phyloP scores from a whole-genome alignment of 192 early-diverging fungal species.

The Podila epigama region DNA sequence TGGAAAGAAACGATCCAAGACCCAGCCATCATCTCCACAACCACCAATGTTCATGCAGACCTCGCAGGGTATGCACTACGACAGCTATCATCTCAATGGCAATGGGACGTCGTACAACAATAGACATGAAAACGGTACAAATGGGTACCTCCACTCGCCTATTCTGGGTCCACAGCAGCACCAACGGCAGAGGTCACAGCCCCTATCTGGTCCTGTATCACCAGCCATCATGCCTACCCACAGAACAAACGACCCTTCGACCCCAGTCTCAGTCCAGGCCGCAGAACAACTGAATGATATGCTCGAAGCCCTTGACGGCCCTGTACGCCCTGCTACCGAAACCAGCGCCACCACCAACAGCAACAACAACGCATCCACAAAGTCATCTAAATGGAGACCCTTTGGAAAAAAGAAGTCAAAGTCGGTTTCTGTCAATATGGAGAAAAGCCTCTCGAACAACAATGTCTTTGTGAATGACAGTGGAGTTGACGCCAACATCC shows the following conservation, averaged over 20 bases:
- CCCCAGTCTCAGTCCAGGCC: background rate
- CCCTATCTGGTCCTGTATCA: too few relatives aligned
- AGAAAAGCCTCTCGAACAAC: background rate
- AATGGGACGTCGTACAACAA: background rate
- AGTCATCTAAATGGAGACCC: slow-evolving; percentile 35
- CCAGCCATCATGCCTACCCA: slow-evolving; percentile 9
- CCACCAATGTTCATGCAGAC: slow-evolving; percentile 24
- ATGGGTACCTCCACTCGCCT: background rate
- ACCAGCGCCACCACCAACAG: background rate
- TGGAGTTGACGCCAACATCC: background rate
- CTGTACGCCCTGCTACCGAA: background rate
- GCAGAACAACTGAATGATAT: background rate
- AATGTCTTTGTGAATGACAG: background rate
- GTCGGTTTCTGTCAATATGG: slow-evolving; percentile 14
- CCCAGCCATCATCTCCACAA: slow-evolving; percentile 28
- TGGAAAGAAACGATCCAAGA: slow-evolving; percentile 48
- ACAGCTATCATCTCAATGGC: background rate
- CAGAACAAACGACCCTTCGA: slow-evolving; percentile 7
- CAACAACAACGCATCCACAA: slow-evolving; percentile 12
- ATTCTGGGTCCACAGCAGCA: background rate
- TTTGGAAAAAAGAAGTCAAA: slow-evolving; percentile 49
- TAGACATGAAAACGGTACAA: background rate
- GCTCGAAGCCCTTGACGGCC: background rate
- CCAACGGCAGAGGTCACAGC: too few relatives aligned
- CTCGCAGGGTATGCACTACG: background rate